phyloP scores from a whole-genome alignment of 2,329 filamentous ascomycete species.

The Fusarium falciforme region DNA sequence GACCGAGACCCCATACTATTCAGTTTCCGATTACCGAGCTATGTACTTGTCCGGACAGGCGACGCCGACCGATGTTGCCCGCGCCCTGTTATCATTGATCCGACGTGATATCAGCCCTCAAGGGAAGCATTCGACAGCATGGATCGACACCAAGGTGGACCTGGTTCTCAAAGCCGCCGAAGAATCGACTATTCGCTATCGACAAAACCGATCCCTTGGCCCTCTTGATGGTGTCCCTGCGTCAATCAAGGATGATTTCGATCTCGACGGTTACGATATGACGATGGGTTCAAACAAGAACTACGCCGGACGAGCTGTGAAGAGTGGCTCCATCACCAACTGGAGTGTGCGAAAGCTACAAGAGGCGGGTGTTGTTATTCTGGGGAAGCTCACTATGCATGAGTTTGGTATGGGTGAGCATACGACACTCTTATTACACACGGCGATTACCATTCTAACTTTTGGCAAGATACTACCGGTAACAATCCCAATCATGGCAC shows the following conservation, averaged over 20 bases:
- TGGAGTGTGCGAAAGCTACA: constrained; percentile 78
- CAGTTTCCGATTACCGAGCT: constrained; percentile 56
- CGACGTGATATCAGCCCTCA: constrained; percentile 51
- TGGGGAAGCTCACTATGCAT: constrained; percentile 81
- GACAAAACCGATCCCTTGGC: constrained; percentile 67
- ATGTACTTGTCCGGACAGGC: constrained; percentile 56
- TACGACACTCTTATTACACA: too few species aligned
- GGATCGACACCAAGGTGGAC: constrained; percentile 56
- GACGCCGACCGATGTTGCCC: constrained; percentile 58
- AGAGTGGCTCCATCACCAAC: constrained; percentile 61
- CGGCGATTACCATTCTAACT: background rate
- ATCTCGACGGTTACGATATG: constrained; percentile 76
- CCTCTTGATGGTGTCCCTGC: constrained; percentile 79
- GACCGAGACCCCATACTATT: constrained; percentile 56
- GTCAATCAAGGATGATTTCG: constrained; percentile 80
- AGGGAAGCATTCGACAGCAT: constrained; percentile 55
- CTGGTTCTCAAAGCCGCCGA: constrained; percentile 55
- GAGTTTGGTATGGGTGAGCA: constrained; percentile 73
- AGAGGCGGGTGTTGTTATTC: constrained; percentile 75
- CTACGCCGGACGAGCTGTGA: constrained; percentile 60
- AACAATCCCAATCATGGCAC: constrained; percentile 80
- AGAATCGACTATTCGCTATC: constrained; percentile 58
- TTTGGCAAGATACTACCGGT: constrained; percentile 72
- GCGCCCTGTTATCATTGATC: constrained; percentile 57
- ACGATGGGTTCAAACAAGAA: constrained; percentile 71